A percentile compares a stretch with the other conserved stretches of the same genome.
Conservation (phyloP, 2,329 filamentous ascomycete genomes). For the Ophiostoma himal-ulmi region DNA sequence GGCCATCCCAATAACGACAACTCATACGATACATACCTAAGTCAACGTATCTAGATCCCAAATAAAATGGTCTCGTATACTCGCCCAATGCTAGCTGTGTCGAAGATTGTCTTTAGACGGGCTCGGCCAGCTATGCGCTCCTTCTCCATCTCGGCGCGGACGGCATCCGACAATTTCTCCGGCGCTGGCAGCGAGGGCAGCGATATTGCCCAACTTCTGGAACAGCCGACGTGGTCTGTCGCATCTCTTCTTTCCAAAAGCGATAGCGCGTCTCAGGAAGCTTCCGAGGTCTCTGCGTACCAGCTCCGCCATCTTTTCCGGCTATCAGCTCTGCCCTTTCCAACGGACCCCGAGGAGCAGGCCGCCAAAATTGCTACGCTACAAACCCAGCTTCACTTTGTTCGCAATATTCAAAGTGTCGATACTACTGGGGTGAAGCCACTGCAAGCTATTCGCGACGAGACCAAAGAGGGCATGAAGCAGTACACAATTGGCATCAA, state of each 20-base stretch:
- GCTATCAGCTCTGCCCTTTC: conserved; percentile 78
- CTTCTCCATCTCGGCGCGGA: neutral
- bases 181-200: neutral
- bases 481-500: conserved; percentile 56
- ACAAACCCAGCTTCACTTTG: conserved; percentile 79
- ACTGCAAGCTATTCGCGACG: conserved; percentile 73
- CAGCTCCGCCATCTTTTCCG: conserved; percentile 80
- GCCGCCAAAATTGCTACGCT: conserved; percentile 66
- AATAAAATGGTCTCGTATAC: neutral
- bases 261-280: conserved; percentile 13
- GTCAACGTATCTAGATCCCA: neutral
- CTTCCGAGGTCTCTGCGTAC: conserved; percentile 50
- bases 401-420: conserved; percentile 75
- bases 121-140: neutral
- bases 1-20: neutral
- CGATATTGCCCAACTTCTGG: conserved; percentile 19
- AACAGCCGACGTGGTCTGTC: conserved; percentile 75
- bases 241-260: conserved; percentile 54
- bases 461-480: conserved; percentile 52
- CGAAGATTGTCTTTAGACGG: neutral
- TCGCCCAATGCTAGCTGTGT: neutral
- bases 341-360: conserved; percentile 58
- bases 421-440: conserved; percentile 69
- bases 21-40: neutral
- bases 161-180: neutral